These are phyloP conservation scores for Cicer yamashitae DNA, from an alignment of 306 rosid genomes.

Conservation along the genomic window DNA sequence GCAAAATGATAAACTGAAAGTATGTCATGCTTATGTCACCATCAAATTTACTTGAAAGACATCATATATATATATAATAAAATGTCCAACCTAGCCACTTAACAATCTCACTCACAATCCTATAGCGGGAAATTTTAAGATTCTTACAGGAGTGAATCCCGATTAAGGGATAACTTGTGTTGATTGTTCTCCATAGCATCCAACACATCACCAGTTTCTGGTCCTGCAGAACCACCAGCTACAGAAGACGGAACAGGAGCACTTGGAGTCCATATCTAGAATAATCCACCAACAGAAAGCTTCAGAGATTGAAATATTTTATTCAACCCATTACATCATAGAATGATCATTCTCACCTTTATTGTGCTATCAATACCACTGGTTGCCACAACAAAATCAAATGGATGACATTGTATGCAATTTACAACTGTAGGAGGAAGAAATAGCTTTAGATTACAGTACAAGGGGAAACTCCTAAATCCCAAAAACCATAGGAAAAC, in stretches of 20 bases:
- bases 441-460: slow-evolving; percentile 38
- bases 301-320: slow-evolving; percentile 44
- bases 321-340: slow-evolving; percentile 31
- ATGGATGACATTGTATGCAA: slow-evolving; percentile 91
- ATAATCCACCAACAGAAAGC: slow-evolving; percentile 42
- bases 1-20: slow-evolving; percentile 11
- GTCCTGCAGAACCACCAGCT: slow-evolving; percentile 79
- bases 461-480: slow-evolving; percentile 19
- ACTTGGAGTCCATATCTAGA: slow-evolving; percentile 87
- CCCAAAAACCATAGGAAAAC: slow-evolving; percentile 34
- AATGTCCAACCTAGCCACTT: slow-evolving; percentile 28
- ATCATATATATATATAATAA: slow-evolving; percentile 31
- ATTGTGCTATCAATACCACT: slow-evolving; percentile 96
- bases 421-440: slow-evolving; percentile 75
- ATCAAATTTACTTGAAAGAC: slow-evolving; percentile 22
- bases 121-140: slow-evolving; percentile 29
- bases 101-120: slow-evolving; percentile 13
- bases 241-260: slow-evolving; percentile 79
- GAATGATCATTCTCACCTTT: slow-evolving; percentile 64
- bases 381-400: slow-evolving; percentile 91
- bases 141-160: slow-evolving; percentile 80
- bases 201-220: slow-evolving; percentile 72
- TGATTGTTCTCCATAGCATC: slow-evolving; percentile 79
- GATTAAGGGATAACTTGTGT: slow-evolving; percentile 67
- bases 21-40: slow-evolving; percentile 16